Base-by-base conservation (phyloP, 768 basidiomycete species). In the Rubroboletus satanas region DNA sequence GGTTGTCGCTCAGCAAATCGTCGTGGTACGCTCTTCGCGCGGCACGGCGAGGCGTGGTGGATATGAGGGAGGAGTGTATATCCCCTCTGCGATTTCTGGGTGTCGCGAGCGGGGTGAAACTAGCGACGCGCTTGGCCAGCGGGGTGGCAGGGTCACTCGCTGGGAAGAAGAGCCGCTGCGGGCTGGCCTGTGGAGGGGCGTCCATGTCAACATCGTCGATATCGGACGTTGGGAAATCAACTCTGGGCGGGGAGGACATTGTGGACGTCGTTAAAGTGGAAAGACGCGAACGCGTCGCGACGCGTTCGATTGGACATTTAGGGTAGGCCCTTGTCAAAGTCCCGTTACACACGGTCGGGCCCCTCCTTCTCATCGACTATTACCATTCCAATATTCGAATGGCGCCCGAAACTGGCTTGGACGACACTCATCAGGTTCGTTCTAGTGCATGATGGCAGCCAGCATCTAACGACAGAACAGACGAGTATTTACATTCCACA, bases 161-260 rank as follows among this genome's bases (percentile, higher is more conserved):
- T 8, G 71, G 65, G 15, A 66, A 66, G 48, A 66, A 66, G 42
- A 66, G 65, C n/a, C 63, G 51, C 35, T 47, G 66, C 3, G 62
- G 62, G 32, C 62, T 57, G 31, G 47, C 5, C 18, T 43, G 55
- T 6, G 58, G 55, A 14, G 60, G 71, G 32, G 68, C 75, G 29
- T 71, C 75, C 82, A 83, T 83, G n/a, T 81, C 73, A 31, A 80
- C 72, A 66, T 83, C 80, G 49, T 85, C 72, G 58, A 72, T 61
- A 45, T 75, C 85, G 6, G 83, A 85, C 1, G 83, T 76, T 4
- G 84, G 84, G 63, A 85, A 85, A 60, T 86, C 83, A 37, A 85
- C 68, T 33, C 78, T 74, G 18, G 83, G 83, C 26, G 83, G 84
- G 39, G 83, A 86, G 8, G 84, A 85, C 84, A 87, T 86, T 1